phyloP scores from a whole-genome alignment of 352 stramenopile species.

The Phytophthora constricta region DNA sequence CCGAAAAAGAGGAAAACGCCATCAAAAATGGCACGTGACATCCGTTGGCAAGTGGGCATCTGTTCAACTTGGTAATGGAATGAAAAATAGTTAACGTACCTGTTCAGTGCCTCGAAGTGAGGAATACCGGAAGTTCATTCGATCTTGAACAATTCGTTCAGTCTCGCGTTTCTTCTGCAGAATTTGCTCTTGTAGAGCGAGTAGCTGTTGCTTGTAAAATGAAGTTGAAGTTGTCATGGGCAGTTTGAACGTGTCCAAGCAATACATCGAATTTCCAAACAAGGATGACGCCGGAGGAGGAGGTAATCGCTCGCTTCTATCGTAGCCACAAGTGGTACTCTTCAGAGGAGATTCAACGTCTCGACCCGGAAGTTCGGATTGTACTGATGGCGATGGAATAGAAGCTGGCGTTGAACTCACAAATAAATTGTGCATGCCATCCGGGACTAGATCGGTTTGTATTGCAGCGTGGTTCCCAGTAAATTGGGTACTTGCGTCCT shows the following conservation, averaged over 20 bases:
- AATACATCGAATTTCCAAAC: constrained; percentile 33
- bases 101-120: constrained; percentile 60
- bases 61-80: no score
- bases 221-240: constrained; percentile 47
- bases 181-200: constrained; percentile 69
- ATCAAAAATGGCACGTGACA: background rate
- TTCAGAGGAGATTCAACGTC: background rate
- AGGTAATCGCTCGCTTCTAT: constrained; percentile 3
- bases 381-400: background rate
- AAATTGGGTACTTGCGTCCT: constrained; percentile 73
- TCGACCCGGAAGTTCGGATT: background rate
- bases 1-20: no score
- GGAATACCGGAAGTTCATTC: constrained; percentile 66
- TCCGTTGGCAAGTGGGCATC: no score
- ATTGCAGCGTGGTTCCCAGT: constrained; percentile 78
- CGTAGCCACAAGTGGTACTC: background rate
- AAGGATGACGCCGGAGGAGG: constrained; percentile 9
- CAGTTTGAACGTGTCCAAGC: constrained; percentile 42
- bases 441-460: constrained; percentile 65
- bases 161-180: constrained; percentile 71
- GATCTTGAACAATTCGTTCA: constrained; percentile 62
- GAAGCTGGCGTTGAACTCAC: background rate
- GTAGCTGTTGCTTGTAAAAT: constrained; percentile 75
- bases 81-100: constrained; percentile 30
- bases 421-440: constrained; percentile 60